Conservation (phyloP, 1,284 basidiomycete species). For the Thelephora terrestris region DNA sequence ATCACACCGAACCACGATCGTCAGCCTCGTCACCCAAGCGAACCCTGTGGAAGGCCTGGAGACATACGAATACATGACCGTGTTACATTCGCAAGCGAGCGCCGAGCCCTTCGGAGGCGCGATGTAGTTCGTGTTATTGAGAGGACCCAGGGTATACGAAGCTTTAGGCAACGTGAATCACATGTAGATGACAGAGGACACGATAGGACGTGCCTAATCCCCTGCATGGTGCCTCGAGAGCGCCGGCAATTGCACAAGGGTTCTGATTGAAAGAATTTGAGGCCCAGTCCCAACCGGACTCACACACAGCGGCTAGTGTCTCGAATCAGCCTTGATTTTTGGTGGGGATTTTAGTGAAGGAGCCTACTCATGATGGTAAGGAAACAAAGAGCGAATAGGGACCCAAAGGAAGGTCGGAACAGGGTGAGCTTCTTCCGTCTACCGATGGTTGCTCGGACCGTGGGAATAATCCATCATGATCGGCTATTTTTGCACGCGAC, state of each 20-base stretch:
- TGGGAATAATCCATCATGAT: too few species aligned
- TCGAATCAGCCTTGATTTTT: too few species aligned
- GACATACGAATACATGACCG: constrained; percentile 25
- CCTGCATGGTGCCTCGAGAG: constrained; percentile 27
- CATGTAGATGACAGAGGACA: neutral
- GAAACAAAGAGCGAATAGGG: too few species aligned
- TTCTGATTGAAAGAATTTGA: constrained; percentile 29
- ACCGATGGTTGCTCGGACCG: too few species aligned
- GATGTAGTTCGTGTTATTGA: constrained; percentile 27
- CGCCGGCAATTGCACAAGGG: constrained; percentile 36
- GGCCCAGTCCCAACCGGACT: constrained; percentile 11
- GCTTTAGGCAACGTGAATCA: neutral
- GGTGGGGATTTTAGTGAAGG: too few species aligned
- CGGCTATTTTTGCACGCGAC: too few species aligned
- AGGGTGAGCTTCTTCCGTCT: too few species aligned
- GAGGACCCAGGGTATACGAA: constrained; percentile 18
- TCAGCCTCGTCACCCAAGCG: neutral
- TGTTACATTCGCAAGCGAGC: constrained; percentile 26
- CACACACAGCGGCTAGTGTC: neutral
- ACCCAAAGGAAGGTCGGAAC: too few species aligned
- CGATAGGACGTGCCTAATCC: constrained; percentile 7
- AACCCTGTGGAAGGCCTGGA: constrained; percentile 8
- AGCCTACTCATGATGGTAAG: too few species aligned
- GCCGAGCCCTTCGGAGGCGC: constrained; percentile 20
- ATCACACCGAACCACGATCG: too few species aligned